Evolutionary conservation across 257 asterid genomes (phyloP).

Genomic region (Nicotiana tomentosiformis): DNA sequence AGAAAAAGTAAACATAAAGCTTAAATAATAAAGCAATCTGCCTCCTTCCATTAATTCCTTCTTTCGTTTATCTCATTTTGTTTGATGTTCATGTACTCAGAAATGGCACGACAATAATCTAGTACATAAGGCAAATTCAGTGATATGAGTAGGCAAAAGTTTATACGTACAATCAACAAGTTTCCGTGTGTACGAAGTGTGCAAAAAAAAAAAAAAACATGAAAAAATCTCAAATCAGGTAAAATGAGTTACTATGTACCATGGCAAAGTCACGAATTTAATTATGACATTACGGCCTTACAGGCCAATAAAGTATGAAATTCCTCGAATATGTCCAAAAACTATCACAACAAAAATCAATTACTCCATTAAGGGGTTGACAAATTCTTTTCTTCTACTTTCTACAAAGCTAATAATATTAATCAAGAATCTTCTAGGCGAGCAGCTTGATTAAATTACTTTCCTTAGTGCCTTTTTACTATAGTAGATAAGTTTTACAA

Average conservation of each 20-base stretch:
- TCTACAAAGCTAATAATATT: not conserved
- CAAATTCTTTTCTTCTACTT: not conserved
- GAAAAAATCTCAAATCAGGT: no score
- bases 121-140: no score
- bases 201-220: not conserved
- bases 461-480: constrained; percentile 1
- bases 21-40: no score
- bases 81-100: no score
- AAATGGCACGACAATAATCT: no score
- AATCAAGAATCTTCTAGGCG: not conserved
- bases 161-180: not conserved
- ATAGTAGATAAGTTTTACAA: not conserved
- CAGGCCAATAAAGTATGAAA: not conserved
- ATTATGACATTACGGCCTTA: not conserved
- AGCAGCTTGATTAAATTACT: not conserved
- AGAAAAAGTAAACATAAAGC: not conserved
- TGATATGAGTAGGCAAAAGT: no score
- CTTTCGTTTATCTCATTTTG: no score
- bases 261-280: not conserved
- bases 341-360: not conserved
- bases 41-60: no score
- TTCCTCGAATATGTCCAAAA: not conserved
- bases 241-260: not conserved
- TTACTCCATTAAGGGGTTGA: not conserved
- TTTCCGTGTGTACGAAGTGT: not conserved